Conservation (phyloP, 1,284 basidiomycete species). For the Moesziomyces parantarcticus region DNA sequence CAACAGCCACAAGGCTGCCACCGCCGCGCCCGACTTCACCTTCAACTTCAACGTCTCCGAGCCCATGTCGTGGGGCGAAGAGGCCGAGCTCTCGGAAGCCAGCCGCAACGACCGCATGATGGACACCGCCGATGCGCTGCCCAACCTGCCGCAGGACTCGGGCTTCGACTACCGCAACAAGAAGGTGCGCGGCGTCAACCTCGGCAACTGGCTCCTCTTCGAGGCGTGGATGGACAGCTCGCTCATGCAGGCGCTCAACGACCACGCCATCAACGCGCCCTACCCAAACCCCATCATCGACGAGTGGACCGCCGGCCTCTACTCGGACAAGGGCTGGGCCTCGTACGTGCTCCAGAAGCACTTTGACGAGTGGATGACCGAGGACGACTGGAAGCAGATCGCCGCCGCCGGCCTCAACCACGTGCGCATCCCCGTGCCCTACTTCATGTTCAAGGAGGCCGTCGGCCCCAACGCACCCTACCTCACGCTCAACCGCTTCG, state of each 20-base stretch:
- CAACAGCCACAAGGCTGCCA: constrained; percentile 17
- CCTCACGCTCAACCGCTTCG: constrained; percentile 80
- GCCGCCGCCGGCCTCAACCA: constrained; percentile 71
- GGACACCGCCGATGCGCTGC: constrained; percentile 14
- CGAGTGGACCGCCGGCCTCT: constrained; percentile 85
- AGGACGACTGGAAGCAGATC: constrained; percentile 79
- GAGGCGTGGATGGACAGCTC: constrained; percentile 62
- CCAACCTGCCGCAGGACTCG: constrained; percentile 45
- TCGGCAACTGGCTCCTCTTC: constrained; percentile 65
- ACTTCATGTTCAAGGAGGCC: constrained; percentile 83
- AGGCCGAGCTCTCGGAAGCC: constrained; percentile 33
- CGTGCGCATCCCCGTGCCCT: constrained; percentile 87
- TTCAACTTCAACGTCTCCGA: constrained; percentile 50
- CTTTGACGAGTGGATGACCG: constrained; percentile 86
- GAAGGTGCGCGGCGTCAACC: constrained; percentile 63
- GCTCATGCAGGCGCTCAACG: constrained; percentile 70
- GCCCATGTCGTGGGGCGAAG: constrained; percentile 41
- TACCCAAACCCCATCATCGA: constrained; percentile 72
- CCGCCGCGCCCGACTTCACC: constrained; percentile 27
- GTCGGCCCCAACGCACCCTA: constrained; percentile 84
- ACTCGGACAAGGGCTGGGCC: constrained; percentile 68
- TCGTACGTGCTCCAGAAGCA: constrained; percentile 70
- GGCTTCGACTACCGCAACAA: constrained; percentile 53
- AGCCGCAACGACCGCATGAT: constrained; percentile 25
- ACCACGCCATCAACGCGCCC: constrained; percentile 59